Conservation (phyloP, 345 rosid species). For the Camelina sativa region DNA sequence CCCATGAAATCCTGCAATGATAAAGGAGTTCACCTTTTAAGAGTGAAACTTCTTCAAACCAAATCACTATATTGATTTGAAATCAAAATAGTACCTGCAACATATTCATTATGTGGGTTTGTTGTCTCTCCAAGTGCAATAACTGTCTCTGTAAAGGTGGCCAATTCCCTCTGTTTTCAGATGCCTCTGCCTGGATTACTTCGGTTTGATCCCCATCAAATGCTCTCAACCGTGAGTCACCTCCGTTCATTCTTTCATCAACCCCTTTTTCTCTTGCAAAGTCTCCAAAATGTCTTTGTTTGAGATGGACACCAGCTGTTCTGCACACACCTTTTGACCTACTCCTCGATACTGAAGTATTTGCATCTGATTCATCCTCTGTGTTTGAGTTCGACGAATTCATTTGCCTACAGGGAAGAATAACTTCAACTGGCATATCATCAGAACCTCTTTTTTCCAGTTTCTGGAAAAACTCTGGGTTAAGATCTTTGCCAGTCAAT, state of each 20-base stretch:
- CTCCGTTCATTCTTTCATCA: constrained; percentile 52
- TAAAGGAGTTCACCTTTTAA: constrained; percentile 29
- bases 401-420: constrained; percentile 65
- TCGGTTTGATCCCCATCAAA: constrained; percentile 60
- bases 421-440: constrained; percentile 90
- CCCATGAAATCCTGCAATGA: constrained; percentile 92
- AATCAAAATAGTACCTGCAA: constrained; percentile 64
- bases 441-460: constrained; percentile 68
- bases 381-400: constrained; percentile 64
- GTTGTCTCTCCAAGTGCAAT: constrained; percentile 88
- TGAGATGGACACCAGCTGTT: constrained; percentile 41
- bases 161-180: constrained; percentile 71
- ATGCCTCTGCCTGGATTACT: constrained; percentile 54
- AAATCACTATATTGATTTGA: constrained; percentile 25
- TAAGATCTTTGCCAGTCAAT: constrained; percentile 78
- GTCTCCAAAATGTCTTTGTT: constrained; percentile 49
- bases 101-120: constrained; percentile 87
- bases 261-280: constrained; percentile 46
- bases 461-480: constrained; percentile 93
- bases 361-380: constrained; percentile 62
- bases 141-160: constrained; percentile 93
- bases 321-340: constrained; percentile 58
- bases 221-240: constrained; percentile 57
- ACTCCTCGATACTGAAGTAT: constrained; percentile 54
- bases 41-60: constrained; percentile 23